A percentile compares a stretch with the other conserved stretches of the same genome.
Evolutionary conservation across 2,329 filamentous ascomycete genomes (phyloP).

Genomic region (Lanzia echinophila): DNA sequence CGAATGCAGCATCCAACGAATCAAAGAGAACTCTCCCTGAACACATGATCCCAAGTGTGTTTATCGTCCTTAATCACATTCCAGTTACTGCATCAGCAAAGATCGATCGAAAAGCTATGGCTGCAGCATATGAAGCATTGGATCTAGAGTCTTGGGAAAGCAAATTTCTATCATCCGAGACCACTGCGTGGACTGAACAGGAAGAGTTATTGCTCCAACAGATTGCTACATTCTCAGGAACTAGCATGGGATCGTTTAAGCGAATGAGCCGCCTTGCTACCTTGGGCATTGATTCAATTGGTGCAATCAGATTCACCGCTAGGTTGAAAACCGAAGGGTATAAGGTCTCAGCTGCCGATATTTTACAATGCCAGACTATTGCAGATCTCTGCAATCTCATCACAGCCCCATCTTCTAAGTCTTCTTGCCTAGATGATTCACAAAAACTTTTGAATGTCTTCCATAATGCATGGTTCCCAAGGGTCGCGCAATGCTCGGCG

Average conservation of each 20-base stretch:
- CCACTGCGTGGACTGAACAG: neutral
- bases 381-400: neutral
- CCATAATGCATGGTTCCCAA: neutral
- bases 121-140: neutral
- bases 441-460: neutral
- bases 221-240: neutral
- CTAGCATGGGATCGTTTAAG: neutral
- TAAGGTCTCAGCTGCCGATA: neutral
- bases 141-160: neutral
- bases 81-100: conserved; percentile 16
- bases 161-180: neutral
- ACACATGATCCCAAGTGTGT: conserved; percentile 17
- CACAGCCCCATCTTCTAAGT: neutral
- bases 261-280: neutral
- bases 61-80: conserved; percentile 10
- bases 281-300: conserved; percentile 1
- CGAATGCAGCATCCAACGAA: conserved; percentile 2
- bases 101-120: conserved; percentile 12
- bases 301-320: neutral
- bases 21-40: conserved; percentile 7
- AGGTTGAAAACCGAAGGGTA: neutral
- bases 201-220: neutral
- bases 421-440: neutral
- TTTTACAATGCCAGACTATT: neutral
- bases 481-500: neutral